Percentiles rank a stretch among this genome's conserved stretches.
Conservation (phyloP, 2,329 filamentous ascomycete species). For the Colletotrichum theobromicola region DNA sequence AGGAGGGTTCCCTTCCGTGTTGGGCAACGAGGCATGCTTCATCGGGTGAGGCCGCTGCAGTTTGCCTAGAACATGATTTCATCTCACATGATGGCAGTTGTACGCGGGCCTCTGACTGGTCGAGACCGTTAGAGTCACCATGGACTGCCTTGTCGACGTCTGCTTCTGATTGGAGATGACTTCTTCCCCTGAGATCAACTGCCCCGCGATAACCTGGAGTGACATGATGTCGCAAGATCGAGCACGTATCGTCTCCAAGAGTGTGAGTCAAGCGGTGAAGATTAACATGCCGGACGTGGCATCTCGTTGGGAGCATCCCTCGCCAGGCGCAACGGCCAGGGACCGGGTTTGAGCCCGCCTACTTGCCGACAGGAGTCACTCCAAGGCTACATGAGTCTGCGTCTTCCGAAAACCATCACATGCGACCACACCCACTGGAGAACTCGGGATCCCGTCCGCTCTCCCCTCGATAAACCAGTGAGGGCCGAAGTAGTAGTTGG, state of each 20-base stretch:
- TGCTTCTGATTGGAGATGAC: neutral
- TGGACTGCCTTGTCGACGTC: neutral
- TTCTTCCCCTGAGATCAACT: neutral
- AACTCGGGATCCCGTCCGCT: conserved; percentile 15
- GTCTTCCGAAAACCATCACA: neutral
- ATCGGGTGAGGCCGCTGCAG: neutral
- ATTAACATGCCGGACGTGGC: neutral
- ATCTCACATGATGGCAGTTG: neutral
- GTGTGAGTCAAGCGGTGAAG: neutral
- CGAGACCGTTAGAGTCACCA: neutral
- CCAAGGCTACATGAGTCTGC: neutral
- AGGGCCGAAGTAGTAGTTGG: conserved; percentile 9
- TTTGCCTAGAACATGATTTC: neutral
- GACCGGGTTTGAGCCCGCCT: neutral
- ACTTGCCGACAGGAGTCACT: neutral
- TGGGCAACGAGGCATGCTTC: neutral
- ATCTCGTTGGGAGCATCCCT: neutral
- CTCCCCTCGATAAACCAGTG: conserved; percentile 9
- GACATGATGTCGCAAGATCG: neutral
- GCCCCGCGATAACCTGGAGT: neutral
- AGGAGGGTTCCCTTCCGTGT: neutral
- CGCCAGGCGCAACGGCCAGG: neutral
- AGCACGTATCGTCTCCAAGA: neutral
- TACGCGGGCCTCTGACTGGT: neutral
- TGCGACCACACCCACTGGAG: conserved; percentile 8